Conservation (phyloP, 2,329 filamentous ascomycete genomes). For the Septoria petroselini region DNA sequence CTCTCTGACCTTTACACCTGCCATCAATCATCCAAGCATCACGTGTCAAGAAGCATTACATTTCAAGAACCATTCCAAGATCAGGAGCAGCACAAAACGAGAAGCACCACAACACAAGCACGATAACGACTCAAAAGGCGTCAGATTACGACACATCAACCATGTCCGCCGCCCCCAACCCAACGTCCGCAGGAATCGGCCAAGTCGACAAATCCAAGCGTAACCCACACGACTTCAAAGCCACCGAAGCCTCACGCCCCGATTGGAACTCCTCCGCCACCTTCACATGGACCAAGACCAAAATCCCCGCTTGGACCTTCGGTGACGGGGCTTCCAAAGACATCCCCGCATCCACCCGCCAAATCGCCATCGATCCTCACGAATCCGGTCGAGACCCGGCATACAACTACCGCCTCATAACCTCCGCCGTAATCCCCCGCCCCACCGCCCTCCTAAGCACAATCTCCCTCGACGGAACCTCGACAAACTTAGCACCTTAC, state of each 20-base stretch:
- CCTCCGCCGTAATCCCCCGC: constrained; percentile 53
- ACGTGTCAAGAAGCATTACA: no score
- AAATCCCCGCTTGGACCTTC: constrained; percentile 59
- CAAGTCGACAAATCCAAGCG: constrained; percentile 43
- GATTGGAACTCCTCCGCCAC: constrained; percentile 52
- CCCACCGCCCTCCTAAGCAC: constrained; percentile 23
- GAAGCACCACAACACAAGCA: no score
- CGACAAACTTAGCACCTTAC: constrained; percentile 33
- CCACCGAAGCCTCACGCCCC: constrained; percentile 61
- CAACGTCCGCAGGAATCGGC: constrained; percentile 10
- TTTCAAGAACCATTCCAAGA: no score
- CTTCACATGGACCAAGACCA: constrained; percentile 60
- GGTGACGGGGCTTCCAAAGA: constrained; percentile 61
- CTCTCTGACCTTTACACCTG: no score
- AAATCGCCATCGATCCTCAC: constrained; percentile 75
- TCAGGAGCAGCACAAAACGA: no score
- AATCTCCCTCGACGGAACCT: constrained; percentile 23
- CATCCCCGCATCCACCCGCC: constrained; percentile 49
- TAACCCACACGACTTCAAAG: constrained; percentile 71
- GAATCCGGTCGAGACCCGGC: constrained; percentile 60
- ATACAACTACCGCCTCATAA: constrained; percentile 86
- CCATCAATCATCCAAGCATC: no score
- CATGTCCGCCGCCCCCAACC: constrained; percentile 1
- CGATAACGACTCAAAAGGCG: no score
- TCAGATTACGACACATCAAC: not conserved